A percentile compares a stretch with the other conserved stretches of the same genome.
These are phyloP conservation scores for Laguncularia racemosa DNA, from an alignment of 345 rosid genomes.

Conservation along the genomic window DNA sequence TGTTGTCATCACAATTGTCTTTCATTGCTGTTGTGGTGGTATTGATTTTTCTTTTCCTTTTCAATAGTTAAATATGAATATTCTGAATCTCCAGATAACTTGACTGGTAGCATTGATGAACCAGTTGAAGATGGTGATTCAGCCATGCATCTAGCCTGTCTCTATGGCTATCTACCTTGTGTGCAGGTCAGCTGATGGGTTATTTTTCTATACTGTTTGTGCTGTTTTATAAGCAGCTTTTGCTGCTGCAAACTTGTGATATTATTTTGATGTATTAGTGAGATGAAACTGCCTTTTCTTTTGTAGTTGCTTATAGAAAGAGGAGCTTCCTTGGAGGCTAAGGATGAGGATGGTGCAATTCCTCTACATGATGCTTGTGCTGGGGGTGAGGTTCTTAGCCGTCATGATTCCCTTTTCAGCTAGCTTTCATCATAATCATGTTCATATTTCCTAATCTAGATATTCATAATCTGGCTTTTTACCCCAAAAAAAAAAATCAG, in stretches of 20 bases:
- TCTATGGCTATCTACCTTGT: constrained; percentile 79
- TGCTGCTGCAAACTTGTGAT: not conserved
- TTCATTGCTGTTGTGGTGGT: not conserved
- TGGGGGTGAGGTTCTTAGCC: constrained; percentile 43
- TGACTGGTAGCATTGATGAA: constrained; percentile 72
- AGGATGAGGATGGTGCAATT: constrained; percentile 90
- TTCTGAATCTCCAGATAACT: constrained; percentile 37
- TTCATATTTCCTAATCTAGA: not conserved
- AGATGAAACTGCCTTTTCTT: not conserved
- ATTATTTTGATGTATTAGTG: not conserved
- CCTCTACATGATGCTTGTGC: constrained; percentile 97
- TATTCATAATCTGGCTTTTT: too few species aligned
- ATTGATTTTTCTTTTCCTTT: not conserved
- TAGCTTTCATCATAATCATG: not conserved
- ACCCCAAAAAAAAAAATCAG: too few species aligned
- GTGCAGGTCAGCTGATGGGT: constrained; percentile 48
- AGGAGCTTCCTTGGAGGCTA: constrained; percentile 78
- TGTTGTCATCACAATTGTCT: too few species aligned
- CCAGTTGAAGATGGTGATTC: constrained; percentile 87
- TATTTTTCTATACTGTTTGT: not conserved
- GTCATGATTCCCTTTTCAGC: not conserved
- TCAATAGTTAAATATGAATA: not conserved
- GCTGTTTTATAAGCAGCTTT: not conserved
- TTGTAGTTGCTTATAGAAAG: constrained; percentile 72
- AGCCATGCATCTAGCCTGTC: constrained; percentile 83